phyloP scores from a whole-genome alignment of 192 early-diverging fungal species.

The Thamnidium elegans region DNA sequence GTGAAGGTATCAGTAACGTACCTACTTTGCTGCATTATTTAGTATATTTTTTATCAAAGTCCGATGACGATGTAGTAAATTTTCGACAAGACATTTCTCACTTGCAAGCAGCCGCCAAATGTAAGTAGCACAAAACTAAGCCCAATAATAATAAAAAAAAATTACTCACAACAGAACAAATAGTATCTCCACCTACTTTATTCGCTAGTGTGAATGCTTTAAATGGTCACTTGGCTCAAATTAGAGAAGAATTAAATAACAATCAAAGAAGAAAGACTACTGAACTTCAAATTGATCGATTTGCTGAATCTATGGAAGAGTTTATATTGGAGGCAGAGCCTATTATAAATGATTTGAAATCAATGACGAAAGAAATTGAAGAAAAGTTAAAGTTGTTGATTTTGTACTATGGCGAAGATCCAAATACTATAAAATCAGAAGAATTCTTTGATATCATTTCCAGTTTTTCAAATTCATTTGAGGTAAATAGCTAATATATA shows the following conservation, averaged over 20 bases:
- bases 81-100: constrained; percentile 55
- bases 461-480: constrained; percentile 46
- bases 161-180: neutral
- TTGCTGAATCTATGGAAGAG: constrained; percentile 50
- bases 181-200: constrained; percentile 45
- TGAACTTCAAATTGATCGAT: constrained; percentile 44
- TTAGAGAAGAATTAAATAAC: constrained; percentile 44
- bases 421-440: constrained; percentile 45
- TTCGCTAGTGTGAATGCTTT: constrained; percentile 49
- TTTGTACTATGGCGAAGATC: constrained; percentile 55
- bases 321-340: constrained; percentile 46
- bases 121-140: constrained; percentile 18
- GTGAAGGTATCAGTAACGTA: constrained; percentile 39
- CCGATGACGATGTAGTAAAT: constrained; percentile 38
- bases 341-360: constrained; percentile 38
- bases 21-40: constrained; percentile 55
- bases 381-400: constrained; percentile 43
- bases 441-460: constrained; percentile 55
- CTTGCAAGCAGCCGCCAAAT: constrained; percentile 48
- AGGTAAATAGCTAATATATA: constrained; percentile 26
- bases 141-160: neutral
- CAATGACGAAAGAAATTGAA: constrained; percentile 42
- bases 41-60: constrained; percentile 41
- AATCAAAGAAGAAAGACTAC: constrained; percentile 16
- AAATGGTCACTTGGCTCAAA: constrained; percentile 36